phyloP scores from a whole-genome alignment of 441 rosid species.

The Sinapis alba region DNA sequence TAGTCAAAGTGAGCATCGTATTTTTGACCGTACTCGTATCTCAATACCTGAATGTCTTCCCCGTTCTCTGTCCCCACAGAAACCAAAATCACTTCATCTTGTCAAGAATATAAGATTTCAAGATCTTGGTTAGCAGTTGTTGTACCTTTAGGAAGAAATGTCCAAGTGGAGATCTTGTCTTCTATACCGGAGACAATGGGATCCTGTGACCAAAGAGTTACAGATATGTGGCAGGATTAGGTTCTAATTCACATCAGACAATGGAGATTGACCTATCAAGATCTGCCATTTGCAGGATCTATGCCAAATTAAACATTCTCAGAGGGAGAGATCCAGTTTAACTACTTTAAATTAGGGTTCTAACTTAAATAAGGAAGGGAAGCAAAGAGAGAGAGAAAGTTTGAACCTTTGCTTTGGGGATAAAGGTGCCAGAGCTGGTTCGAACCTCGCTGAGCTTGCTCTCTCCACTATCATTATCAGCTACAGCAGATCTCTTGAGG shows the following conservation, averaged over 20 bases:
- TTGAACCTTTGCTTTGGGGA: conserved; percentile 51
- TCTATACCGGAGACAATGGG: conserved; percentile 82
- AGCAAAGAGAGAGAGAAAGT: background rate
- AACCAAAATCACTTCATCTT: background rate
- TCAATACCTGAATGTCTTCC: conserved; percentile 74
- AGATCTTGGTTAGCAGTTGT: background rate
- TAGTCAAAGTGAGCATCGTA: conserved; percentile 59
- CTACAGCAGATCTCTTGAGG: conserved; percentile 89
- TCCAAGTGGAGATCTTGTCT: conserved; percentile 88
- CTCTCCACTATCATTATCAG: conserved; percentile 78
- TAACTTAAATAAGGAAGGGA: background rate
- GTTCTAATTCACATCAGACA: background rate
- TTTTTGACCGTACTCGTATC: background rate
- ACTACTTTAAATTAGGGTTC: background rate
- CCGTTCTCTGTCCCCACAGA: conserved; percentile 66
- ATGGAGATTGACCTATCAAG: background rate
- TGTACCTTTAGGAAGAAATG: conserved; percentile 88
- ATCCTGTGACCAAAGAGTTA: conserved; percentile 47
- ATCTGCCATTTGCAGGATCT: background rate
- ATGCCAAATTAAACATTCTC: background rate
- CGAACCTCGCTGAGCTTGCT: conserved; percentile 80
- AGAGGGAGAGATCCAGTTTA: background rate
- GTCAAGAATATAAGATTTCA: background rate
- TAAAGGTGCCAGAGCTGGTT: conserved; percentile 68
- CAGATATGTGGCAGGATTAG: background rate